A percentile compares a stretch with the other conserved stretches of the same genome.
These are phyloP conservation scores for Trypanosoma platydactyli DNA, from an alignment of 208 protist genomes.

Conservation along the genomic window DNA sequence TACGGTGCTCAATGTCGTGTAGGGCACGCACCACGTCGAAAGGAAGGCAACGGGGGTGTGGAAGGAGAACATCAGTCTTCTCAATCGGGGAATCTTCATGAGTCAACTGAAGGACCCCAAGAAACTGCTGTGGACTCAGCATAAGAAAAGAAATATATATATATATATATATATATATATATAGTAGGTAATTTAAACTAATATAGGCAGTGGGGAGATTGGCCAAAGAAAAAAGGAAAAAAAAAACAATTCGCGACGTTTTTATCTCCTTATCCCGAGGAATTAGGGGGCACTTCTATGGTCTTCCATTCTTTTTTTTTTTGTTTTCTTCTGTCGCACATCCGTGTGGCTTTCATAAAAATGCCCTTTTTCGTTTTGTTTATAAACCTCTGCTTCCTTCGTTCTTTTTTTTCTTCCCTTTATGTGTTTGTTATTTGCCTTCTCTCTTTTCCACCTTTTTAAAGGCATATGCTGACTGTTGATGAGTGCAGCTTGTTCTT, in stretches of 20 bases:
- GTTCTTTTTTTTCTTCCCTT: neutral
- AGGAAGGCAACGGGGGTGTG: slow-evolving; percentile 19
- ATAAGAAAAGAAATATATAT: slow-evolving; percentile 23
- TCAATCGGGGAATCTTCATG: slow-evolving; percentile 4
- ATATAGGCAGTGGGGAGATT: slow-evolving; percentile 22
- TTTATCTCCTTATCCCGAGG: neutral
- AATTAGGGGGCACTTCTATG: neutral
- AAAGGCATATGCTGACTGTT: slow-evolving; percentile 9
- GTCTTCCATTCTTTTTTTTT: neutral
- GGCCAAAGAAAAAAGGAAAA: slow-evolving; percentile 28
- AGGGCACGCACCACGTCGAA: slow-evolving; percentile 31
- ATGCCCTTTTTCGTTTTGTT: neutral
- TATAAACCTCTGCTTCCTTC: neutral
- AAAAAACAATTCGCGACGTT: slow-evolving; percentile 15
- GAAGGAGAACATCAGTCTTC: slow-evolving; percentile 13
- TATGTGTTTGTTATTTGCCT: neutral
- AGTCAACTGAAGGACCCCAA: neutral
- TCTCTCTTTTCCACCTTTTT: neutral
- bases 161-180: too few relatives aligned
- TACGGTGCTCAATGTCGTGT: slow-evolving; percentile 68
- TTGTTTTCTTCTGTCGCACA: neutral
- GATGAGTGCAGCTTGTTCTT: slow-evolving; percentile 15
- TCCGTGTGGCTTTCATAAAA: neutral
- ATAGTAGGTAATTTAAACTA: slow-evolving; percentile 26
- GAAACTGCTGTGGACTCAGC: slow-evolving; percentile 22